phyloP scores from a whole-genome alignment of 2,329 filamentous ascomycete species.

The Akanthomyces dipterigenus region DNA sequence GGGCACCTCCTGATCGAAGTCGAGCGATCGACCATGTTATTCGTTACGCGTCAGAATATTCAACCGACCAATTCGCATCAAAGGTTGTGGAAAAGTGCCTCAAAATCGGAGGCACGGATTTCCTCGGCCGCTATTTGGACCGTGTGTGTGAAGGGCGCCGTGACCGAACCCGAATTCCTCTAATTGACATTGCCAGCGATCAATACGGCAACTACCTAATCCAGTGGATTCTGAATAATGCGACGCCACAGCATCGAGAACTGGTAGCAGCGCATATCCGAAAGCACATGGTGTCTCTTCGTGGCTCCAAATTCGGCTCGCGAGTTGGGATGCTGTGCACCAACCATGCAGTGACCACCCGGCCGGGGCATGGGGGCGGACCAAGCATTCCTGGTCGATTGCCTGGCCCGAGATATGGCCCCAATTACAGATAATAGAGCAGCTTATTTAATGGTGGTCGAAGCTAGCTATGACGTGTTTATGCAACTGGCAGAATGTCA shows the following conservation, averaged over 20 bases:
- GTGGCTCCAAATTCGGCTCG: slow-evolving; percentile 96
- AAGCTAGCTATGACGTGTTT: slow-evolving; percentile 8
- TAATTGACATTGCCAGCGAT: slow-evolving; percentile 97
- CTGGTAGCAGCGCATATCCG: slow-evolving; percentile 89
- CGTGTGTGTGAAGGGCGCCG: slow-evolving; percentile 86
- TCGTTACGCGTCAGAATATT: slow-evolving; percentile 88
- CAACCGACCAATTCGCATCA: slow-evolving; percentile 97
- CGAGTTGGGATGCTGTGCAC: slow-evolving; percentile 98
- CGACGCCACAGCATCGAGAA: slow-evolving; percentile 81
- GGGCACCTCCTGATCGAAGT: slow-evolving; percentile 81
- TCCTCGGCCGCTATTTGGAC: slow-evolving; percentile 85
- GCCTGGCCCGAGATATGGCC: slow-evolving; percentile 51
- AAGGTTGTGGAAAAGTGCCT: slow-evolving; percentile 99
- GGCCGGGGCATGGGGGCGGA: slow-evolving; percentile 76
- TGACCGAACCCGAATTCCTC: slow-evolving; percentile 87
- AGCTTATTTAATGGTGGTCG: slow-evolving; percentile 23
- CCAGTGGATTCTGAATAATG: slow-evolving; percentile 92
- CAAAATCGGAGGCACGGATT: slow-evolving; percentile 88
- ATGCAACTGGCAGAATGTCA: slow-evolving; percentile 10
- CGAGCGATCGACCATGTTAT: slow-evolving; percentile 94
- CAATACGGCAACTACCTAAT: slow-evolving; percentile 99
- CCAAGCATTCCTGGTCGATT: slow-evolving; percentile 53
- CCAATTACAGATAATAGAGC: slow-evolving; percentile 41
- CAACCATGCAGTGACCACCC: slow-evolving; percentile 83
- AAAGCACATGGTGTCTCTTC: slow-evolving; percentile 98